Evolutionary conservation across 2,329 filamentous ascomycete genomes (phyloP).

Genomic region (Aschersonia sp.): DNA sequence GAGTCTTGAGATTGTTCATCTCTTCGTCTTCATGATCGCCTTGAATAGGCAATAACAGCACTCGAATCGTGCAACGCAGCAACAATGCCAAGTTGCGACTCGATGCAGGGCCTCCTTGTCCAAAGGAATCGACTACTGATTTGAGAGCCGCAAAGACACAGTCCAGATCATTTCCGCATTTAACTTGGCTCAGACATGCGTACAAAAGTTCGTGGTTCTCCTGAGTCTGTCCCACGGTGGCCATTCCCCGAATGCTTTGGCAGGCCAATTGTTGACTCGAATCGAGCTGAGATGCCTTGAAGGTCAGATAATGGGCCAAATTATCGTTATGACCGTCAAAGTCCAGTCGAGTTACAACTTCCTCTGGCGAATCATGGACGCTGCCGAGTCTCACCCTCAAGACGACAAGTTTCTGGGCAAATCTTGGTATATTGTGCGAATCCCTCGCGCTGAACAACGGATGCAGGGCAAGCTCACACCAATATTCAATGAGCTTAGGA

Average conservation of each 20-base stretch:
- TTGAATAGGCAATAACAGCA: slow-evolving; percentile 29
- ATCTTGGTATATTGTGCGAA: slow-evolving; percentile 50
- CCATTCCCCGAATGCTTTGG: slow-evolving; percentile 44
- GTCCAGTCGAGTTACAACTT: slow-evolving; percentile 41
- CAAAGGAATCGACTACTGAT: slow-evolving; percentile 14
- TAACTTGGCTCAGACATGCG: slow-evolving; percentile 66
- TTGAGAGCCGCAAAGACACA: slow-evolving; percentile 32
- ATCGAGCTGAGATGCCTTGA: slow-evolving; percentile 51
- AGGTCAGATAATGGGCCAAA: slow-evolving; percentile 62
- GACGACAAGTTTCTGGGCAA: slow-evolving; percentile 57
- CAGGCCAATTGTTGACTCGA: slow-evolving; percentile 43
- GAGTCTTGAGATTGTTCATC: slow-evolving; percentile 10
- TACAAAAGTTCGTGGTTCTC: slow-evolving; percentile 48
- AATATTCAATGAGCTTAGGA: slow-evolving; percentile 43
- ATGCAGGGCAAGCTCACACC: slow-evolving; percentile 60
- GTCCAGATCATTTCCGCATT: slow-evolving; percentile 44
- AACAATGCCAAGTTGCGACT: slow-evolving; percentile 18
- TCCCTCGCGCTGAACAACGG: slow-evolving; percentile 51
- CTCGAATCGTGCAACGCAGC: slow-evolving; percentile 35
- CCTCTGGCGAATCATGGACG: slow-evolving; percentile 19
- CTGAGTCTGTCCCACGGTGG: slow-evolving; percentile 32
- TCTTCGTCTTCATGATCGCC: slow-evolving; percentile 10
- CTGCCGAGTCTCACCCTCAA: slow-evolving; percentile 43
- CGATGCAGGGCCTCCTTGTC: slow-evolving; percentile 6
- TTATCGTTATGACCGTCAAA: slow-evolving; percentile 38